Evolutionary conservation across 2,329 filamentous ascomycete genomes (phyloP), one percentile per base, ranked within the genome.

Genomic region (Metarhizium guizhouense): DNA sequence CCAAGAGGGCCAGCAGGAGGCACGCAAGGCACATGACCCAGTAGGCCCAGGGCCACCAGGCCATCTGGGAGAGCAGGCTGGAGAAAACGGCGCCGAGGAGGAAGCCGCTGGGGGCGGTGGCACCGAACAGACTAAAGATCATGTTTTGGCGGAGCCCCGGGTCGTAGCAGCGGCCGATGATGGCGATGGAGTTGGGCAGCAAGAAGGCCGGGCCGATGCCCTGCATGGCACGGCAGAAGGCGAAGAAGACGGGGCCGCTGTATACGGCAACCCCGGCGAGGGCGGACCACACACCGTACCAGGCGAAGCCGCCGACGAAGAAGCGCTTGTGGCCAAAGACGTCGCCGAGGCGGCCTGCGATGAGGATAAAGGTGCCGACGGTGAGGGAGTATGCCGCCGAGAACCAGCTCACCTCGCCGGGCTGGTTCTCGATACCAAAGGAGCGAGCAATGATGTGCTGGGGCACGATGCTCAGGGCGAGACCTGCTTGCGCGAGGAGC

Each of bases 111-210:
- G 70, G 63, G 1, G 69, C 70, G 14, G 59, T 65, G 29, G 67
- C 71, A 14, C 68, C 69, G 58, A 72, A 72, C 16, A 70, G 40
- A 47, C 65, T 63, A 48, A 72, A 69, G 1, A 68, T 64, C 62
- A 71, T 66, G 8, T 65, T 61, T 57, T 73, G 70, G n/a, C 65
- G 66, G 16, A 57, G 56, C 1, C 71, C 70, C 0, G 65, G 64
- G 1, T 69, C 65, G 60, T 84, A 84, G 1, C 74, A 73, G 0
- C 70, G 68, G 4, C 81, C 80, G 4, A 85, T 65, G 16, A 85
- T 71, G 2, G 80, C 81, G 40, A 85, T 67, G 1, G 70, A 77
- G 61, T 84, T 85, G 0, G 82, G 81, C 18, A 85, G 65, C 49
- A 75, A 61, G 48, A 85, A 71, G 0, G 81, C 77, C 0, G 80